Evolutionary conservation across 768 basidiomycete species (phyloP), one percentile per base, ranked within the genome.

Genomic region (Amanita jacksonii): DNA sequence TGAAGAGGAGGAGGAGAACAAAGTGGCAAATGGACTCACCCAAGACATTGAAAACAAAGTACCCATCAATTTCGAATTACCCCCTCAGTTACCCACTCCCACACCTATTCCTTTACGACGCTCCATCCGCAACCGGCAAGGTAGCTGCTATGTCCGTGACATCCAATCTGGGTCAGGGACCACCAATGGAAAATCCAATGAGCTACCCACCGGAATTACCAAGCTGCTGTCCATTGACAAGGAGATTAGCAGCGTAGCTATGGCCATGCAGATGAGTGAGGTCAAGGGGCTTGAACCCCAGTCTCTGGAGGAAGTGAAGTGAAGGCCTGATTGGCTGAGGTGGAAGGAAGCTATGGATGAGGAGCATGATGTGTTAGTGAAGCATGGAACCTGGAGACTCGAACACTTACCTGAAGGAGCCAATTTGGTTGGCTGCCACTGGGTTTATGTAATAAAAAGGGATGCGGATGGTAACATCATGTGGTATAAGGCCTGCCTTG

Each of bases 381-480:
- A 42, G 6, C 36, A 38, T 5, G 42, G 42, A 10, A 38, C 43
- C 9, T 51, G 45, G 41, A 18, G 34, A n/a, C 19, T 43, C 23
- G 40, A 43, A 22, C 30, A 50, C 35, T 31, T 25, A 16, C 49
- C 49, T 8, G 22, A 25, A 5, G 46, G 46, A 5, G 32, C 36
- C 58, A 61, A 10, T 50, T 6, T 28, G 7, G 27, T 28, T 28
- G 27, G 27, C 6, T 28, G 50, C 36, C 52, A 57, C 9, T 70
- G 64, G 65, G 66, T 70, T 4, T 69, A 59, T 47, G 51, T 47
- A 12, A 32, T 54, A 6, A 75, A 75, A 51, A 33, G 47, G 19
- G 63, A 68, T 38, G 48, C 56, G 0, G 43, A 48, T 1, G 66
- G 68, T 12, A 33, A 52, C 1, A 51, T 68, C n/a, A 27, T 49